Evolutionary conservation across 2,329 filamentous ascomycete species (phyloP).

Genomic region (Phialophora expanda): DNA sequence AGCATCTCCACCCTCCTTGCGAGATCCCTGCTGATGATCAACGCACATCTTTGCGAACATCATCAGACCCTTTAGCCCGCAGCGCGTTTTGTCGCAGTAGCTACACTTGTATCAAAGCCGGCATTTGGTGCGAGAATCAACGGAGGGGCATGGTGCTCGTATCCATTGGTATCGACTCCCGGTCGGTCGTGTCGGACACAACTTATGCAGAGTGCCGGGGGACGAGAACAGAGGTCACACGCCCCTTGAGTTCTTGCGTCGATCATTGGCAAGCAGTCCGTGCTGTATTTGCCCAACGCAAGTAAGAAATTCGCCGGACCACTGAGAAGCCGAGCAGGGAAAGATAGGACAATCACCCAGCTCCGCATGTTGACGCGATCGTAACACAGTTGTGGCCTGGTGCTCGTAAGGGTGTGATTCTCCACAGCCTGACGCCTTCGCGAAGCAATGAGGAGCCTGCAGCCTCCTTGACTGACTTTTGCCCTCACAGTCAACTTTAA

Average conservation of each 20-base stretch:
- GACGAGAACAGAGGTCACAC: neutral
- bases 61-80: neutral
- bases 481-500: neutral
- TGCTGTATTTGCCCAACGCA: neutral
- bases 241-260: neutral
- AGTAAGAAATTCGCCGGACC: slow-evolving; percentile 1
- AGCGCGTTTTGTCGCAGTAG: neutral
- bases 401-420: neutral
- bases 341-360: neutral
- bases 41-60: neutral
- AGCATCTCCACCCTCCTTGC: neutral
- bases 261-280: slow-evolving; percentile 1
- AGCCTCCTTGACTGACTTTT: neutral
- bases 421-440: neutral
- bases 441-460: neutral
- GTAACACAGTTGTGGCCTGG: neutral
- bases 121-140: neutral
- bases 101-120: neutral
- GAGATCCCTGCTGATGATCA: slow-evolving; percentile 4
- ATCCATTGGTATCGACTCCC: too few relatives aligned
- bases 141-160: neutral
- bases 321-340: neutral
- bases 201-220: neutral
- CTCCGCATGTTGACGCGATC: neutral
- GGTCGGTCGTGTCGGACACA: neutral